Conservation (phyloP, 495 filamentous ascomycete species). For the Aspergillus ostianus region DNA sequence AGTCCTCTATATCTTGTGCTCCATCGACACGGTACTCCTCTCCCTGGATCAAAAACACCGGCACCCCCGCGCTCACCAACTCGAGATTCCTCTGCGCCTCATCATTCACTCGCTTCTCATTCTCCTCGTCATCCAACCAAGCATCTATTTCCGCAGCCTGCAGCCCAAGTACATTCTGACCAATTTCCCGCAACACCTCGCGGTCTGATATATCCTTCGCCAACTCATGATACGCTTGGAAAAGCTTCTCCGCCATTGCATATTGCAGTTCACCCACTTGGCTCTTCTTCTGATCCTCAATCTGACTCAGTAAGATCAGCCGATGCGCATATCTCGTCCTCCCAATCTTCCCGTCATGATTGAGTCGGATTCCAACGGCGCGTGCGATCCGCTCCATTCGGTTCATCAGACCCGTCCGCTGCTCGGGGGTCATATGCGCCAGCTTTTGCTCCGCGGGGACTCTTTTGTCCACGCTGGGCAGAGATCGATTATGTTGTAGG, state of each 20-base stretch:
- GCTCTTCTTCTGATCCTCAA: constrained; percentile 15
- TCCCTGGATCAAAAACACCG: constrained; percentile 57
- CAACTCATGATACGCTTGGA: constrained; percentile 15
- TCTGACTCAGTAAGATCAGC: constrained; percentile 7
- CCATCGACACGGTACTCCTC: constrained; percentile 44
- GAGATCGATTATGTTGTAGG: constrained; percentile 42
- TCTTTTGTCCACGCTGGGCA: constrained; percentile 1
- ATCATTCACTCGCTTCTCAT: constrained; percentile 52
- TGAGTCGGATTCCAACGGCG: constrained; percentile 13
- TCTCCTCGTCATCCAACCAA: constrained; percentile 4
- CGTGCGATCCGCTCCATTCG: constrained; percentile 12
- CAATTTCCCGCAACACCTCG: constrained; percentile 11
- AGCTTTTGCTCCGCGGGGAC: constrained; percentile 16
- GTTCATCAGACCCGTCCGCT: constrained; percentile 1
- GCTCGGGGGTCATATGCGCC: constrained; percentile 6
- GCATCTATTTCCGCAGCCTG: constrained; percentile 2
- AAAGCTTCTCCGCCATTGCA: constrained; percentile 11
- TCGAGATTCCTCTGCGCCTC: constrained; percentile 52
- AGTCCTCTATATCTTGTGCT: constrained; percentile 44
- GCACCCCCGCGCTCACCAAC: constrained; percentile 52
- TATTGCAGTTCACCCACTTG: constrained; percentile 26
- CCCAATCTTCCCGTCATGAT: constrained; percentile 12
- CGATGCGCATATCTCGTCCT: constrained; percentile 15
- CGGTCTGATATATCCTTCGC: constrained; percentile 18
- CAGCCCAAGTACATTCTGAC: constrained; percentile 22